Conservation (phyloP, 441 rosid genomes). For the Biscutella laevigata region DNA sequence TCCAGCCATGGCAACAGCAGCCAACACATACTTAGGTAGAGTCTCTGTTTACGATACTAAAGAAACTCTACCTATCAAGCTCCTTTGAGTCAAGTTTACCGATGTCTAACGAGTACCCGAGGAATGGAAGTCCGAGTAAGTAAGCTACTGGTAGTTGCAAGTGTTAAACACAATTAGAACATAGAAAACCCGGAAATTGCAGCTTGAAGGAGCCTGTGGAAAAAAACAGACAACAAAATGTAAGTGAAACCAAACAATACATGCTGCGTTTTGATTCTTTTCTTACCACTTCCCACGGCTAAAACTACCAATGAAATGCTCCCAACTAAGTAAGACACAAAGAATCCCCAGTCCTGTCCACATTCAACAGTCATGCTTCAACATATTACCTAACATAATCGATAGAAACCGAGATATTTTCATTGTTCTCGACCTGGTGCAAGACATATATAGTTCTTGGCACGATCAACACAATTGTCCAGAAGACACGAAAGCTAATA, state of each 20-base stretch:
- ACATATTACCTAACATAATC: not conserved
- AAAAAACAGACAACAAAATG: not conserved
- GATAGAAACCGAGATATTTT: not conserved
- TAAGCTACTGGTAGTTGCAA: constrained; percentile 49
- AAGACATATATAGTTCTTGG: not conserved
- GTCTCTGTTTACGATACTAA: too few relatives aligned
- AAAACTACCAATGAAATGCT: constrained; percentile 72
- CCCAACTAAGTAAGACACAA: constrained; percentile 70
- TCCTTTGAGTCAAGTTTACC: constrained; percentile 84
- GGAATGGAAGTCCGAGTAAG: constrained; percentile 76
- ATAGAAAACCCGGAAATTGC: constrained; percentile 65
- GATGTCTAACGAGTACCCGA: constrained; percentile 76
- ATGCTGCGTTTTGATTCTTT: not conserved
- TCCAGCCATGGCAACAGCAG: constrained; percentile 87
- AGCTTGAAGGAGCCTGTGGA: constrained; percentile 76
- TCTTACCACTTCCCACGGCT: constrained; percentile 74
- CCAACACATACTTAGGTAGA: too few relatives aligned
- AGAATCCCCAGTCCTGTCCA: constrained; percentile 84
- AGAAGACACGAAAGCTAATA: not conserved
- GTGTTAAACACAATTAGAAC: constrained; percentile 12
- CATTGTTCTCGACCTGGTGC: not conserved
- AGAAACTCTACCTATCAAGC: constrained; percentile 56
- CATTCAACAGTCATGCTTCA: not conserved
- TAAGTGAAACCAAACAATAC: not conserved
- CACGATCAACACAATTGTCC: not conserved